A percentile compares a stretch with the other conserved stretches of the same genome.
phyloP scores from a whole-genome alignment of 2,329 filamentous ascomycete genomes.

The Hawksworthiomyces lignivorus region DNA sequence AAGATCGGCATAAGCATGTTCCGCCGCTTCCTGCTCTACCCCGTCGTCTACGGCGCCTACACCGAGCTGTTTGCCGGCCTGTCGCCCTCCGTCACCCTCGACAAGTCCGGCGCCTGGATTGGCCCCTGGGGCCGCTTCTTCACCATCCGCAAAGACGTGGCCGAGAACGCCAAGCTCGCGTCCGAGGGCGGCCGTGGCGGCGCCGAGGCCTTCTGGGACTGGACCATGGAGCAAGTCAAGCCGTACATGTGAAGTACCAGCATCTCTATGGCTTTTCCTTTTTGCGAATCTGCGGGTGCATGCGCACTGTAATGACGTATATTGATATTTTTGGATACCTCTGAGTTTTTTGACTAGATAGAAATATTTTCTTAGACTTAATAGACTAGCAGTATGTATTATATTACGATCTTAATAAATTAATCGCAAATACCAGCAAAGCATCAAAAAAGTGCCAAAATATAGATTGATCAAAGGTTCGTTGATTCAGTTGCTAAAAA shows the following conservation, averaged over 20 bases:
- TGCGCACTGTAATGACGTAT: no score
- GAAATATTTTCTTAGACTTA: no score
- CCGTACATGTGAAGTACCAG: constrained; percentile 12
- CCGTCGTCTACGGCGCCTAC: constrained; percentile 26
- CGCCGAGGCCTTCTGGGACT: constrained; percentile 32
- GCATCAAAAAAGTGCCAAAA: no score
- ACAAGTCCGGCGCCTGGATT: constrained; percentile 24
- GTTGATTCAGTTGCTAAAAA: no score
- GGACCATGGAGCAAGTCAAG: constrained; percentile 31
- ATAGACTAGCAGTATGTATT: no score
- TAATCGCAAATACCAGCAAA: no score
- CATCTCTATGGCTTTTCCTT: neutral
- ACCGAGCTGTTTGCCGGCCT: constrained; percentile 31
- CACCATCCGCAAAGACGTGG: constrained; percentile 23
- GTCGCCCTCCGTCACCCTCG: constrained; percentile 26
- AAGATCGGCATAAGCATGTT: constrained; percentile 1
- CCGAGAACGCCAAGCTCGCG: constrained; percentile 21
- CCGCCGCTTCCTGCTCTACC: constrained; percentile 12
- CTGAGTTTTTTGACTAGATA: neutral
- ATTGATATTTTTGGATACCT: no score
- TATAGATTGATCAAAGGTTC: no score
- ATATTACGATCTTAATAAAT: no score
- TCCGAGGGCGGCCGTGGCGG: constrained; percentile 31
- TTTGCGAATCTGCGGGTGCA: no score
- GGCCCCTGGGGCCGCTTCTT: constrained; percentile 31